Conservation (phyloP, 2,329 filamentous ascomycete species). For the Fusarium nurragi region DNA sequence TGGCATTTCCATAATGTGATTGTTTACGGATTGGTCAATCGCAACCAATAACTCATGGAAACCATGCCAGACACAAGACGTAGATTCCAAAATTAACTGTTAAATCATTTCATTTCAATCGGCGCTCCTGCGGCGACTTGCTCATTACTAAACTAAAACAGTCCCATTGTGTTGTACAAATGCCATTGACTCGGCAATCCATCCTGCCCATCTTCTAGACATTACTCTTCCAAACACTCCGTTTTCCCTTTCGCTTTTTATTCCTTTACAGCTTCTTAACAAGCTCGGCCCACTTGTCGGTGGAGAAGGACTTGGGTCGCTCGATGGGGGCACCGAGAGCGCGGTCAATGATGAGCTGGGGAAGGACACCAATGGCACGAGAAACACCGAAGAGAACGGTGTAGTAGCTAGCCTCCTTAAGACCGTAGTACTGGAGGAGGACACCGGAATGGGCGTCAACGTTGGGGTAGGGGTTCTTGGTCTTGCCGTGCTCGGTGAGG, state of each 20-base stretch:
- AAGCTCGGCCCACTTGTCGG: slow-evolving; percentile 94
- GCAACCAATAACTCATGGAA: background rate
- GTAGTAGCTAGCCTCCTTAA: slow-evolving; percentile 99
- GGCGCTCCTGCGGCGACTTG: slow-evolving; percentile 38
- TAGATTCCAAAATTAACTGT: slow-evolving; percentile 25
- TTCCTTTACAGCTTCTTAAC: slow-evolving; percentile 83
- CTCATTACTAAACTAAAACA: slow-evolving; percentile 46
- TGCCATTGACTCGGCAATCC: slow-evolving; percentile 37
- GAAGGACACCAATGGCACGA: slow-evolving; percentile 96
- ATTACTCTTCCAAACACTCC: slow-evolving; percentile 32
- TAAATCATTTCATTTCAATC: slow-evolving; percentile 42
- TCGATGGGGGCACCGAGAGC: slow-evolving; percentile 97
- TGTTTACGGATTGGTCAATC: background rate
- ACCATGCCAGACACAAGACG: background rate
- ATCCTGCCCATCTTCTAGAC: slow-evolving; percentile 33
- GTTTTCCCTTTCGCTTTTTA: slow-evolving; percentile 25
- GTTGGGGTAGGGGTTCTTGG: slow-evolving; percentile 99
- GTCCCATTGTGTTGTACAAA: slow-evolving; percentile 46
- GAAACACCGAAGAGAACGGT: slow-evolving; percentile 99
- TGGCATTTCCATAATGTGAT: background rate
- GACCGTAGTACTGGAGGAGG: slow-evolving; percentile 98
- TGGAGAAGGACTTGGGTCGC: slow-evolving; percentile 98
- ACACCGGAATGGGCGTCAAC: slow-evolving; percentile 99
- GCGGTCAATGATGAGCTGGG: slow-evolving; percentile 99
- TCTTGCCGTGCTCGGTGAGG: slow-evolving; percentile 99